A percentile compares a stretch with the other conserved stretches of the same genome.
Conservation (phyloP, 2,329 filamentous ascomycete genomes). For the Sclerotinia minor region DNA sequence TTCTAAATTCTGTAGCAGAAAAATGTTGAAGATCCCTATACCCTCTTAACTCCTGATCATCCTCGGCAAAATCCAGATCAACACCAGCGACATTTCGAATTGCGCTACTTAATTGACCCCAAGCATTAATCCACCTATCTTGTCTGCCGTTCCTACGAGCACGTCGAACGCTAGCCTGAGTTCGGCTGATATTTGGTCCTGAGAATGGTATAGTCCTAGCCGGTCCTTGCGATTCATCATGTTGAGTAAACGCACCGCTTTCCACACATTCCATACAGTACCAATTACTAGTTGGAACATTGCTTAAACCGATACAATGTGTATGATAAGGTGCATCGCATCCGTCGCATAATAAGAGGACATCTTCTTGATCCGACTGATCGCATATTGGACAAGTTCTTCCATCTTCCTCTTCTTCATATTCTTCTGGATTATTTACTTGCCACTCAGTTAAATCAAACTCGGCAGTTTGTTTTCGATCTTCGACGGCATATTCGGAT, state of each 20-base stretch:
- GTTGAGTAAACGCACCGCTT: not conserved
- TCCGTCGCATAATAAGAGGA: slow-evolving; percentile 85
- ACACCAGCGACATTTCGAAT: slow-evolving; percentile 69
- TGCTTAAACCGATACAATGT: slow-evolving; percentile 81
- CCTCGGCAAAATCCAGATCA: slow-evolving; percentile 81
- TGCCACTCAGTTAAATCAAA: slow-evolving; percentile 76
- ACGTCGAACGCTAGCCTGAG: slow-evolving; percentile 57
- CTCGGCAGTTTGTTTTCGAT: slow-evolving; percentile 87
- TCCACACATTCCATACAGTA: slow-evolving; percentile 82
- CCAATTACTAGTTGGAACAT: slow-evolving; percentile 77
- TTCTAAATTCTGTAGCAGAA: slow-evolving; percentile 59
- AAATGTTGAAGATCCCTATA: slow-evolving; percentile 56
- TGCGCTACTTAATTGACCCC: slow-evolving; percentile 63
- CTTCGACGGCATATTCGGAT: slow-evolving; percentile 66
- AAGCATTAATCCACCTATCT: slow-evolving; percentile 86
- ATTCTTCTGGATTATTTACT: slow-evolving; percentile 65
- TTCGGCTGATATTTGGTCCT: slow-evolving; percentile 47
- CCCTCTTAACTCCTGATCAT: slow-evolving; percentile 57
- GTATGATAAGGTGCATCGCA: slow-evolving; percentile 91
- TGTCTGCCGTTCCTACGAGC: slow-evolving; percentile 62
- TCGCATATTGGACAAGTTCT: slow-evolving; percentile 85
- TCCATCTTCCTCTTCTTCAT: slow-evolving; percentile 63
- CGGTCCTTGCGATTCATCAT: slow-evolving; percentile 3
- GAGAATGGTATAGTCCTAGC: slow-evolving; percentile 18
- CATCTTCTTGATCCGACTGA: slow-evolving; percentile 75